phyloP scores from a whole-genome alignment of 208 protist species.

The Acanthamoeba royreba region DNA sequence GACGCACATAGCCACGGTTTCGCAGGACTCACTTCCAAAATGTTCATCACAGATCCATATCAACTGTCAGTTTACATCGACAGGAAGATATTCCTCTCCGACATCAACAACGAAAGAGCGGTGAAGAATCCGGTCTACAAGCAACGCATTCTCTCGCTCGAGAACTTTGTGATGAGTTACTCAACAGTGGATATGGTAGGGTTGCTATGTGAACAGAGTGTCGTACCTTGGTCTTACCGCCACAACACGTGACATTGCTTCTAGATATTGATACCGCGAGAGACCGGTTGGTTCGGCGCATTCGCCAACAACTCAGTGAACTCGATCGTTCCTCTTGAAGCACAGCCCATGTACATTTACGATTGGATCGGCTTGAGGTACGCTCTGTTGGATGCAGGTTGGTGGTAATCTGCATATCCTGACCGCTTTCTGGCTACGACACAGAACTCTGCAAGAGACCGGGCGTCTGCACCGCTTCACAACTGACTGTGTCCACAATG shows the following conservation, averaged over 20 bases:
- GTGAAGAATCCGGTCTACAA: constrained; percentile 23
- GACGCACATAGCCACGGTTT: too few relatives aligned
- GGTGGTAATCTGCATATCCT: background rate
- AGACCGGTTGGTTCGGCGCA: constrained; percentile 3
- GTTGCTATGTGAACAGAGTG: background rate
- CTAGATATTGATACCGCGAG: constrained; percentile 9
- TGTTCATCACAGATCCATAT: constrained; percentile 20
- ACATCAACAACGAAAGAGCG: constrained; percentile 43
- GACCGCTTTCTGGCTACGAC: background rate
- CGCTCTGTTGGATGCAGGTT: background rate
- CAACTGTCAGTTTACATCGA: background rate
- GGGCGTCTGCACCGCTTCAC: constrained; percentile 29
- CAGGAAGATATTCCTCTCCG: background rate
- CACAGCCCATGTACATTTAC: constrained; percentile 23
- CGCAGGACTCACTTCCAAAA: too few relatives aligned
- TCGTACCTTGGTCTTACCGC: too few relatives aligned
- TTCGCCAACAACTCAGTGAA: background rate
- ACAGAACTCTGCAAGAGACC: constrained; percentile 10
- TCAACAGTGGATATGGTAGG: constrained; percentile 21
- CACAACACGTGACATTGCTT: background rate
- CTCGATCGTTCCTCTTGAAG: background rate
- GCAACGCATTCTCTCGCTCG: background rate
- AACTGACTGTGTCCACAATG: constrained; percentile 13
- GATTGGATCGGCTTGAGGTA: constrained; percentile 49
- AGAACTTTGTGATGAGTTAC: constrained; percentile 30